Evolutionary conservation across 1,284 basidiomycete genomes (phyloP), one percentile per base, ranked within the genome.

Genomic region (Exsudoporus floridanus): DNA sequence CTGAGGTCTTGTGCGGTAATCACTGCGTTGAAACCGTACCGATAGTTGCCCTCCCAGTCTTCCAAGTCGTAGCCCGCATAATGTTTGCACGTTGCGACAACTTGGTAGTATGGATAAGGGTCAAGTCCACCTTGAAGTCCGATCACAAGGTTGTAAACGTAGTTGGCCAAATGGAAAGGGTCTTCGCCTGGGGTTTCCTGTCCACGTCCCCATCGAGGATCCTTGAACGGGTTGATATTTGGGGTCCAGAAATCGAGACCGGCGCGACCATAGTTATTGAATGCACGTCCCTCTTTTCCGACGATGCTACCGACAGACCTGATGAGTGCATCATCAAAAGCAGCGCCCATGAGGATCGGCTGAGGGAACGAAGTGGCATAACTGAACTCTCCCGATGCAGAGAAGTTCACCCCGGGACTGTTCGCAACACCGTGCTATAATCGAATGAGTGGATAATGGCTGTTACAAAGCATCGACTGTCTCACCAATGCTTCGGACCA

Each of bases 161-260:
- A 83, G 67, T 74, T 76, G 0, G 77, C 65, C 36, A 78, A 70
- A 54, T 77, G 79, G 65, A 76, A 78, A 0, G 81, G 75, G 48
- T 83, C 81, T 65, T 83, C 81, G 48, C 81, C 80, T 4, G 80
- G 81, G 0, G 81, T 82, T 64, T 82, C 81, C 57, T 82, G 81
- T 5, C 81, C 81, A 42, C 81, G 73, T 13, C 81, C 81, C 81
- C 81, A 82, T 18, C 80, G 77, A 51, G 81, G 81, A 57, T 82
- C 81, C 57, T 77, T 78, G 73, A 82, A 83, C 0, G 80, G 79
- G 57, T 82, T 83, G 60, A 82, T 82, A 51, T 82, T 82, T 2
- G n/a, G 81, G 0, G 80, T 81, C 63, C 75, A 83, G 60, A 73
- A 82, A 61, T 81, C 78, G 31, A 82, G 66, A 0, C 80, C 80